Evolutionary conservation across 73 alveolate species (phyloP), one percentile per base, ranked within the genome.

Genomic region (Tetrahymena thermophila): DNA sequence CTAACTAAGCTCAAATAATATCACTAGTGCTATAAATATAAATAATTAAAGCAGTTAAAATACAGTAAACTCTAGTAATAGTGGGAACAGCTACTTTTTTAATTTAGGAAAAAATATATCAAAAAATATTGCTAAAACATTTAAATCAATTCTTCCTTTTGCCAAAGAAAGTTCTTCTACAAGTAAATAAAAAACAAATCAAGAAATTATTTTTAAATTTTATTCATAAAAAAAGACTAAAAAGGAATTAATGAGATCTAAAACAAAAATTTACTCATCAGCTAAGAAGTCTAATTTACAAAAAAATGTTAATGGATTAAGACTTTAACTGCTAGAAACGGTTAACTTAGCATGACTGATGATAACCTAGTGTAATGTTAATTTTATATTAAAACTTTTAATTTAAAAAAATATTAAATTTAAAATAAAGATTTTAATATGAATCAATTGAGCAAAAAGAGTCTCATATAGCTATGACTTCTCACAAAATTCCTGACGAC

Each of bases 371-470:
- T 95, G 94, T 85, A 85, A 38, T 38, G 35, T 31, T 21, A 1
- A 38, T n/a, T 2, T 28, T 85, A 23, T 38, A 85, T 4, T 19
- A 25, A 71, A 9, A 9, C 31, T 19, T 28, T 71, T 34, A 28
- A 19, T 71, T 11, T 71, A 19, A 71, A 56, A 19, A 56, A n/a
- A 28, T 40, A 40, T 9, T 40, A 5, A 71, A 71, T 21, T 23
- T 71, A 19, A 9, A 19, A 84, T 19, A 84, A 10, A 85, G 94
- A 19, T 95, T 95, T 34, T 95, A 95, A 85, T 95, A 85, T 35
- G 97, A 95, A 43, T 95, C 97, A 7, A 95, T 95, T 15, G 94
- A 58, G n/a, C 42, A 95, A 85, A 95, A 95, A 37, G 95, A 95
- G 37, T 85, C 97, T 34, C 97, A 95, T 85, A 56, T 85, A 44